A percentile compares a stretch with the other conserved stretches of the same genome.
Conservation (phyloP, 1,284 basidiomycete species). For the Ceratobasidium sp. region DNA sequence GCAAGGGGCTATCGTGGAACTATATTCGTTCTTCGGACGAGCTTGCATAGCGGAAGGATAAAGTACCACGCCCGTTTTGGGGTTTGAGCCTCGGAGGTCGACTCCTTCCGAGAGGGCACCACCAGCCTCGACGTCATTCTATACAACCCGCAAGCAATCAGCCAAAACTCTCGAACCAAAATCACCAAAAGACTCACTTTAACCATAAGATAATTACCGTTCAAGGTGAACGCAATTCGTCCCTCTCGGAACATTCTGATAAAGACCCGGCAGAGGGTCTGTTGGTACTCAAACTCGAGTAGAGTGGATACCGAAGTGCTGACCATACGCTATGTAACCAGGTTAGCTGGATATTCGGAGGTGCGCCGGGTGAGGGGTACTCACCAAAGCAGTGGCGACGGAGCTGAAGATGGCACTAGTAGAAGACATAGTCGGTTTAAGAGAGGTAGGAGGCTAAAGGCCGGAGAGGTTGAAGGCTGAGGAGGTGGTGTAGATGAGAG, state of each 20-base stretch:
- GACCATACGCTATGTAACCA: background rate
- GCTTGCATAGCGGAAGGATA: constrained; percentile 6
- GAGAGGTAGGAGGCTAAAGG: too few species aligned
- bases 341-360: background rate
- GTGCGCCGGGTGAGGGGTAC: too few species aligned
- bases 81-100: background rate
- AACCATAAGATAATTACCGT: background rate
- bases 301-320: background rate
- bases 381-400: background rate
- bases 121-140: constrained; percentile 6
- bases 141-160: background rate
- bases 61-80: background rate
- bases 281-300: background rate
- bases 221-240: background rate
- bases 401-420: background rate
- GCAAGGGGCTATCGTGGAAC: background rate
- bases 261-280: background rate
- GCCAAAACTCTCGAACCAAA: background rate
- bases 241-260: background rate
- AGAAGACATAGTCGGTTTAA: background rate
- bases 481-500: too few species aligned
- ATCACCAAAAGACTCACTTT: background rate
- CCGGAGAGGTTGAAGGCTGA: too few species aligned
- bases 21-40: background rate
- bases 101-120: too few species aligned